Base-by-base conservation (phyloP, 495 filamentous ascomycete genomes). In the Aspergillus sclerotiicarbonarius region DNA sequence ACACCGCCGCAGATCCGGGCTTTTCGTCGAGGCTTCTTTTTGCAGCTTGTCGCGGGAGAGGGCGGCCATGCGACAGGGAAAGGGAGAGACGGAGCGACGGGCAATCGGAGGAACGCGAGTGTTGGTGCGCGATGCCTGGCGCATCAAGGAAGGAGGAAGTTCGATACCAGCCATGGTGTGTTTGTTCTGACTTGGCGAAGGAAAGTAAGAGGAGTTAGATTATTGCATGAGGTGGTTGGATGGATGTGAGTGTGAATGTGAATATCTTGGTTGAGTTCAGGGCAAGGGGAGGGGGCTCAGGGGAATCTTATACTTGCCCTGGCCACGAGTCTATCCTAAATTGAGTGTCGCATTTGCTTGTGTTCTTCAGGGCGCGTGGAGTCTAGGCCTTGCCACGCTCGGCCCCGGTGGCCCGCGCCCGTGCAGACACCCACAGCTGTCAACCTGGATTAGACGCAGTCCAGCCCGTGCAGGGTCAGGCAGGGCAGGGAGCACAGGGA, bases 1-100 rank as follows among this genome's bases (percentile, higher is more conserved):
- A 20, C 67, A 70, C 12, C 64, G 64, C 10, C 67, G 67, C 8
- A 70, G 58, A 39, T 70, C 60, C 12, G 67, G 67, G 21, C 60
- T 61, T 16, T 53, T 46, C 1, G 59, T 48, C 9, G 62, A 29
- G 3, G 56, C 12, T 45, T 70, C 62, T 29, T 53, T 35, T 10
- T 58, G 51, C 2, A 70, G 62, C 18, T 70, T 64, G 18, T 54
- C 44, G 33, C 59, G 58, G 13, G 67, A 70, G 44, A 70, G 46
- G 12, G 25, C 29, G 41, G 54, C 65, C 30, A 70, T 60, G 29
- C 54, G 60, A 12, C 44, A 54, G 46, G 54, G 59, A 18, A 48
- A n/a, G 0, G 60, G 50, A 5, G 50, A 50, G 12, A 31, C 7
- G 25, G 54, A 54, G 21, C 51, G 55, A 30, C 49, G 56, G 0